Conservation (phyloP, 306 rosid species). For the Boehmeria nivea region DNA sequence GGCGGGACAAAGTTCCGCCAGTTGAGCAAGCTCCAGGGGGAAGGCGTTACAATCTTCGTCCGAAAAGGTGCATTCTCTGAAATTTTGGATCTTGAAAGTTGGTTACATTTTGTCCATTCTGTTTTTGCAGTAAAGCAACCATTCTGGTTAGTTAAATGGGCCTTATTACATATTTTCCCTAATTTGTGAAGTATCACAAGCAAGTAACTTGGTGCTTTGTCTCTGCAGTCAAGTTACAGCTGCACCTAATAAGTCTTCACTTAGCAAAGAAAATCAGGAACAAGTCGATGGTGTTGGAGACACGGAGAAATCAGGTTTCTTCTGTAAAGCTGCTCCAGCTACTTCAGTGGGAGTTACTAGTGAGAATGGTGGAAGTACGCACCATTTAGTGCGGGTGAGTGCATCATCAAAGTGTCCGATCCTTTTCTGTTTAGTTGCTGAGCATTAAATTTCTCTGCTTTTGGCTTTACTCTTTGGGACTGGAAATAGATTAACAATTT, state of each 20-base stretch:
- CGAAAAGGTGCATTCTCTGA: constrained; percentile 41
- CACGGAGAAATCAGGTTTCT: constrained; percentile 26
- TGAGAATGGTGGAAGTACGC: constrained; percentile 59
- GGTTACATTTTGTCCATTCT: too few relatives aligned
- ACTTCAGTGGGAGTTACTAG: constrained; percentile 55
- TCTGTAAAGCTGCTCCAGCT: constrained; percentile 47
- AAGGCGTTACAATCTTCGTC: constrained; percentile 72
- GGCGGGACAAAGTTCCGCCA: constrained; percentile 50
- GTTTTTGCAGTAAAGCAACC: too few relatives aligned
- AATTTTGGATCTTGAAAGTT: too few relatives aligned
- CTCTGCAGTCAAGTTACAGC: constrained; percentile 45
- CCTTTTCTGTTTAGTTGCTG: constrained; percentile 2
- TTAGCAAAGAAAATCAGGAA: constrained; percentile 45
- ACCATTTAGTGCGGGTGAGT: constrained; percentile 55
- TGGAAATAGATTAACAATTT: too few relatives aligned
- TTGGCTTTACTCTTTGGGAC: not conserved
- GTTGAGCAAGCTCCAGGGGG: constrained; percentile 47
- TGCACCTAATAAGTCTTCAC: constrained; percentile 38
- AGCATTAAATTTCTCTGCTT: not conserved
- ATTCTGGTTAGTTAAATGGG: too few relatives aligned
- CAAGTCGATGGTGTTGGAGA: constrained; percentile 37
- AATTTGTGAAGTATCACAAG: too few relatives aligned
- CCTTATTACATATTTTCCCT: not conserved
- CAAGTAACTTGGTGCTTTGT: constrained; percentile 21
- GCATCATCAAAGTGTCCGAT: constrained; percentile 1